A percentile compares a stretch with the other conserved stretches of the same genome.
phyloP scores from a whole-genome alignment of 2,329 filamentous ascomycete genomes.

The Coleophoma crateriformis region DNA sequence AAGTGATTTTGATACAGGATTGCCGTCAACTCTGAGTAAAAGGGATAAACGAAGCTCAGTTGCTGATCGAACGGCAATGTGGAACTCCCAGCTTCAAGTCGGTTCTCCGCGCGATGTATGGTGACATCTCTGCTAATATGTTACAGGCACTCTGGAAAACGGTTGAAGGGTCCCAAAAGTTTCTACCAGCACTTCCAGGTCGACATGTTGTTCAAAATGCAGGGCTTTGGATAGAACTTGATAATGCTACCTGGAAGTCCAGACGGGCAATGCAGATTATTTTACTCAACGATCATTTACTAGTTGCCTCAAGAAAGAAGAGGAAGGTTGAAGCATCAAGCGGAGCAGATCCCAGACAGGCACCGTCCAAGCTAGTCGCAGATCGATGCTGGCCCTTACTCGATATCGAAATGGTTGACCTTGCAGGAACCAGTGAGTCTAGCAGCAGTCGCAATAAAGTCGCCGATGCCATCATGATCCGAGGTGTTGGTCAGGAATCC shows the following conservation, averaged over 20 bases:
- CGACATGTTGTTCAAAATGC: slow-evolving; percentile 93
- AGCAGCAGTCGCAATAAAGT: slow-evolving; percentile 57
- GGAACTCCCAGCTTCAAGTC: slow-evolving; percentile 60
- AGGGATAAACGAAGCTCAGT: slow-evolving; percentile 87
- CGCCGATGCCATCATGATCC: slow-evolving; percentile 83
- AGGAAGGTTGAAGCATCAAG: slow-evolving; percentile 68
- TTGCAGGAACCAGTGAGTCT: slow-evolving; percentile 61
- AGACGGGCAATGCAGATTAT: slow-evolving; percentile 86
- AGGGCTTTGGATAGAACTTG: slow-evolving; percentile 89
- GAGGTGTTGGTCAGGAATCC: slow-evolving; percentile 78
- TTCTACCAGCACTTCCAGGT: slow-evolving; percentile 83
- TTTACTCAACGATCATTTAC: slow-evolving; percentile 86
- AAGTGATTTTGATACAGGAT: slow-evolving; percentile 43
- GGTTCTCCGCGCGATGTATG: no score
- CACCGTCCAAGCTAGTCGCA: slow-evolving; percentile 73
- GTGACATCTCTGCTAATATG: slow-evolving; percentile 2
- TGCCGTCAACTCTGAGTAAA: slow-evolving; percentile 54
- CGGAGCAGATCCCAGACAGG: slow-evolving; percentile 38
- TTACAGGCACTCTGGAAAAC: slow-evolving; percentile 80
- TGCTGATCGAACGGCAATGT: slow-evolving; percentile 58
- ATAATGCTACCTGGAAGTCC: slow-evolving; percentile 96
- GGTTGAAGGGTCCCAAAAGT: slow-evolving; percentile 97
- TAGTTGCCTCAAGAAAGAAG: slow-evolving; percentile 90
- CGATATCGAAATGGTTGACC: slow-evolving; percentile 89
- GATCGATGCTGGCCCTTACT: slow-evolving; percentile 92